These are phyloP conservation scores for Aspergillus hancockii DNA, from an alignment of 495 filamentous ascomycete genomes.

Conservation along the genomic window DNA sequence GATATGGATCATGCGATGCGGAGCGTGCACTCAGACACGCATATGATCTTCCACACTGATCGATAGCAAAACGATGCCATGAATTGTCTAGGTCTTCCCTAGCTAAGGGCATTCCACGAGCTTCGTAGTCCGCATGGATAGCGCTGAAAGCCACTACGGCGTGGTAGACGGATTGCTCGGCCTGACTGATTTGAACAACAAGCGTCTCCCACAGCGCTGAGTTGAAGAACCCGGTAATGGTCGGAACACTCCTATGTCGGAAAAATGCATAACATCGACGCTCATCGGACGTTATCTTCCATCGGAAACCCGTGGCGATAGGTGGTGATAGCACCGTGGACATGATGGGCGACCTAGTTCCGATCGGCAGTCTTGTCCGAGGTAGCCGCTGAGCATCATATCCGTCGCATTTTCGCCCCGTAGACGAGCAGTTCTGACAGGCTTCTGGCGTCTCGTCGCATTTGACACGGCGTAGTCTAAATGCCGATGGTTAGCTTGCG, in stretches of 20 bases:
- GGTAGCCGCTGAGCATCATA: slow-evolving; percentile 21
- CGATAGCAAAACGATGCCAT: slow-evolving; percentile 25
- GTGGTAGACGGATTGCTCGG: slow-evolving; percentile 53
- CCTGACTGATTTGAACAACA: slow-evolving; percentile 43
- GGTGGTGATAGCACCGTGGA: background rate
- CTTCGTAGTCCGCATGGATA: slow-evolving; percentile 35
- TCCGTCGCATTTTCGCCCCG: too few species aligned
- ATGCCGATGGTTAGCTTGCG: too few species aligned
- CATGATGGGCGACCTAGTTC: background rate
- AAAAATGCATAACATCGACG: slow-evolving; percentile 37
- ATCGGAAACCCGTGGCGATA: background rate
- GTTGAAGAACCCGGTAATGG: slow-evolving; percentile 46
- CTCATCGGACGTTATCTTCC: slow-evolving; percentile 17
- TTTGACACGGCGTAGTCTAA: too few species aligned
- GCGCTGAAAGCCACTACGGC: slow-evolving; percentile 50
- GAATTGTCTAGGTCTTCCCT: slow-evolving; percentile 16
- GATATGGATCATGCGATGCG: slow-evolving; percentile 20
- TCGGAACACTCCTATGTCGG: slow-evolving; percentile 35
- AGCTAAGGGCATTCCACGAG: slow-evolving; percentile 13
- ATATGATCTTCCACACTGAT: slow-evolving; percentile 21
- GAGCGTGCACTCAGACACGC: slow-evolving; percentile 17
- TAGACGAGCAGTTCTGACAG: too few species aligned
- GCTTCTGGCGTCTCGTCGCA: too few species aligned
- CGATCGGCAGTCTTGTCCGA: background rate
- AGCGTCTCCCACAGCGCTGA: slow-evolving; percentile 49